Conservation (phyloP, 768 basidiomycete species). For the Serendipita sp. region DNA sequence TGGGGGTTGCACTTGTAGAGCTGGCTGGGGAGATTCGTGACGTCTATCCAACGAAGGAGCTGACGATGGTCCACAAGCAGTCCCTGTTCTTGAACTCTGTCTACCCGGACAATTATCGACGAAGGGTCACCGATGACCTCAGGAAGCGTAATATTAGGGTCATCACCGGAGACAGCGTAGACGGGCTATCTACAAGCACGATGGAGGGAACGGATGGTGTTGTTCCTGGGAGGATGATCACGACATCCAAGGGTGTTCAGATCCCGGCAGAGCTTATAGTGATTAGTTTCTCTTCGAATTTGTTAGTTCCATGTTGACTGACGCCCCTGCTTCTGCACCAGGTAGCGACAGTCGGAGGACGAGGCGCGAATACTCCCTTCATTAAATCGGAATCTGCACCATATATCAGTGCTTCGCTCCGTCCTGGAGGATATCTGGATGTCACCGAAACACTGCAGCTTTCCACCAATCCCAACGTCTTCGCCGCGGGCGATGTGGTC, state of each 20-base stretch:
- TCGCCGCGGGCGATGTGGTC: constrained; percentile 51
- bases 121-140: constrained; percentile 6
- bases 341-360: constrained; percentile 8
- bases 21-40: constrained; percentile 14
- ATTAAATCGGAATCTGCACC: constrained; percentile 13
- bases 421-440: constrained; percentile 11
- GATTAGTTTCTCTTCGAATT: constrained; percentile 7
- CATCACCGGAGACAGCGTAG: constrained; percentile 12
- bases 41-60: constrained; percentile 12
- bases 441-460: constrained; percentile 49
- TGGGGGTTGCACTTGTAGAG: constrained; percentile 5
- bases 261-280: constrained; percentile 16
- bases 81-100: constrained; percentile 11
- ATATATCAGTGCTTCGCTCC: constrained; percentile 9
- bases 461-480: constrained; percentile 33
- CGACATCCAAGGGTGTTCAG: constrained; percentile 14
- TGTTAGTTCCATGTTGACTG: constrained; percentile 7
- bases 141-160: constrained; percentile 11
- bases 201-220: background rate
- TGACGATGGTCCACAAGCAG: constrained; percentile 14
- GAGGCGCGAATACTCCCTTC: constrained; percentile 6
- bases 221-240: constrained; percentile 7
- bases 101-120: constrained; percentile 15
- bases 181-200: background rate
- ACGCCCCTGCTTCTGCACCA: constrained; percentile 11